A percentile compares a stretch with the other conserved stretches of the same genome.
Evolutionary conservation across 441 rosid species (phyloP).

Genomic region (Eugenia klotzschiana): DNA sequence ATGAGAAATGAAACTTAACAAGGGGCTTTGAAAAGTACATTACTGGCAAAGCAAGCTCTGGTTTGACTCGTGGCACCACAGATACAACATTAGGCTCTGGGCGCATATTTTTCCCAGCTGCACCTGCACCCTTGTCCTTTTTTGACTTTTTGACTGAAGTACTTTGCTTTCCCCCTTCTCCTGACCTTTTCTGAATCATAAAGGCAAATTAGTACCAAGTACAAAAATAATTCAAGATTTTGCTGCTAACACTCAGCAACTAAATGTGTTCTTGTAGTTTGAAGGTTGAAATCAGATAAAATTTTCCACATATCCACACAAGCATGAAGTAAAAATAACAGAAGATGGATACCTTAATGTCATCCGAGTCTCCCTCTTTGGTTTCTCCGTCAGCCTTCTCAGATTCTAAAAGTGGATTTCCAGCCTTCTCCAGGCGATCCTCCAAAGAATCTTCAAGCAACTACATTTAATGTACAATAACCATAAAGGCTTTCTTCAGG

Average conservation of each 20-base stretch:
- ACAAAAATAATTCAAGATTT: not conserved
- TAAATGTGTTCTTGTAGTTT: not conserved
- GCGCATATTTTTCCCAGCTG: constrained; percentile 57
- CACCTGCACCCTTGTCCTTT: constrained; percentile 68
- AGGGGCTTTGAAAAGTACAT: constrained; percentile 42
- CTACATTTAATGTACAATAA: constrained; percentile 13
- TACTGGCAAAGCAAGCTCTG: constrained; percentile 88
- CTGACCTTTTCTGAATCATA: constrained; percentile 51
- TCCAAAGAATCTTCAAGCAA: constrained; percentile 90
- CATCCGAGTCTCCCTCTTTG: constrained; percentile 78
- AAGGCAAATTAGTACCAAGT: not conserved
- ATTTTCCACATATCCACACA: not conserved
- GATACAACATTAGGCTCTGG: constrained; percentile 48
- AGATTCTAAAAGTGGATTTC: constrained; percentile 60
- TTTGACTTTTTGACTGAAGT: constrained; percentile 65
- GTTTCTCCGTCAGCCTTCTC: constrained; percentile 75
- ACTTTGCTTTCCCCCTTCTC: constrained; percentile 83
- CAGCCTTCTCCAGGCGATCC: constrained; percentile 76
- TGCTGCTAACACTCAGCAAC: not conserved
- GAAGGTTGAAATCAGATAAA: not conserved
- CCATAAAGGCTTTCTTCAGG: not conserved
- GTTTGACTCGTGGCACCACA: constrained; percentile 63
- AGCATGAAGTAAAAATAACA: not conserved
- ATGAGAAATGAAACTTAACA: constrained; percentile 2
- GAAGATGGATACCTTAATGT: constrained; percentile 45